Base-by-base conservation (phyloP, 805 yeast species). In the Kodamaea leandrae region DNA sequence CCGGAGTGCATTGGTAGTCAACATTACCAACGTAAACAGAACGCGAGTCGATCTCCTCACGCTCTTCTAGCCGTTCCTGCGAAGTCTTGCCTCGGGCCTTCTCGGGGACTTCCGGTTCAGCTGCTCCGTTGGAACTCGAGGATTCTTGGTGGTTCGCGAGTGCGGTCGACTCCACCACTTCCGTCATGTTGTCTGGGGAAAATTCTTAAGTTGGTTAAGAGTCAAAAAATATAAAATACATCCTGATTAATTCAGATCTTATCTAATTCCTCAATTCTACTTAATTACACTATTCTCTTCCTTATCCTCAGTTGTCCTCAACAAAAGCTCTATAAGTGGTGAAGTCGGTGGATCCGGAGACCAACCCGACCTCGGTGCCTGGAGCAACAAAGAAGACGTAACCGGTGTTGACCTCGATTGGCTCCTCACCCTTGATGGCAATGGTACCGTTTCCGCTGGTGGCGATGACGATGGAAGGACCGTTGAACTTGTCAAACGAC, bases 301-400 rank as follows among this genome's bases (percentile, higher is more conserved):
- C n/a, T n/a, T n/a, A 3, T 16, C 21, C 12, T 23, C 23, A 33
- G 20, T 37, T 32, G 32, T 81, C 83, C 67, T 87, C 96, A 52
- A 83, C 87, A 61, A 83, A 87, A 4, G 99, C 98, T 66, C 96
- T 83, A 68, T 90, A 93, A 24, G 90, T 72, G 29, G 90, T 85
- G 59, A 91, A 82, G 5, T 63, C 61, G 38, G 53, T 58, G 42
- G 76, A 73, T 14, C 65, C 58, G 23, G 84, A 70, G 32, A 63
- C 64, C 50, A 90, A 65, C 51, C 79, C 83, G 45, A 90, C 65
- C 39, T 76, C 81, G 25, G 77, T 78, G 32, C 72, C 77, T 32
- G 98, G 95, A 6, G 90, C 91, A 53, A 88, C 80, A 63, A 87
- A 91, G 65, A 76, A 91, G 14, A 89, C 89, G 52, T 68, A 82